phyloP scores from a whole-genome alignment of 192 early-diverging fungal genomes.

The Podila epigama region DNA sequence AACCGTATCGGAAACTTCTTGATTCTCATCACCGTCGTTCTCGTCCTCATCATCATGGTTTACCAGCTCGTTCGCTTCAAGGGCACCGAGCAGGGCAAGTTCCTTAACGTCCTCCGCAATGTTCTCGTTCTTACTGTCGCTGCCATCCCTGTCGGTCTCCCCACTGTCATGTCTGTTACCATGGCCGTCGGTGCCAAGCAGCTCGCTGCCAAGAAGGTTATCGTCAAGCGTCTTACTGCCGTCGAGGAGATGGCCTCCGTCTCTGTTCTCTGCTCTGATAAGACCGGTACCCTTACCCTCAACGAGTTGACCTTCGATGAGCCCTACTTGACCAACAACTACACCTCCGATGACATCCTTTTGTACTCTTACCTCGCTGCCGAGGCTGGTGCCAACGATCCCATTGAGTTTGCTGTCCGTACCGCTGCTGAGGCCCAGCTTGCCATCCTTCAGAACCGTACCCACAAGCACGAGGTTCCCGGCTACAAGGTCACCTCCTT shows the following conservation, averaged over 20 bases:
- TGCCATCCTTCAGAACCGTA: conserved; percentile 64
- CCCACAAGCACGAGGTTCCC: conserved; percentile 79
- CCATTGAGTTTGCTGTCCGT: conserved; percentile 86
- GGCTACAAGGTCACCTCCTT: conserved; percentile 89
- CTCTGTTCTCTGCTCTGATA: conserved; percentile 79
- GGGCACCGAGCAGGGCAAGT: too few relatives aligned
- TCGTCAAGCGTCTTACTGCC: too few relatives aligned
- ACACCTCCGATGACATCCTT: conserved; percentile 77
- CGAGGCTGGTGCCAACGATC: conserved; percentile 86
- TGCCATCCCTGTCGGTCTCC: too few relatives aligned
- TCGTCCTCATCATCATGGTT: too few relatives aligned
- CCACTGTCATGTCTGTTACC: too few relatives aligned
- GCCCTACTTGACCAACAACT: conserved; percentile 72
- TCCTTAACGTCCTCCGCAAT: too few relatives aligned
- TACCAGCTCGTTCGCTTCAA: too few relatives aligned
- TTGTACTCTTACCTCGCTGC: conserved; percentile 80
- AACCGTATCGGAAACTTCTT: too few relatives aligned
- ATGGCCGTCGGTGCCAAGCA: too few relatives aligned
- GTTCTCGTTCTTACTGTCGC: too few relatives aligned
- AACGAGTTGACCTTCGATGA: conserved; percentile 91
- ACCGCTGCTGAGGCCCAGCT: conserved; percentile 74
- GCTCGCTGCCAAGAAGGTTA: too few relatives aligned
- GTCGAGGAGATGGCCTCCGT: conserved; percentile 92
- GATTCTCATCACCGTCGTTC: too few relatives aligned
- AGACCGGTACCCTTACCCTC: conserved; percentile 88